These are phyloP conservation scores for Populus davidiana DNA, from an alignment of 345 rosid species.

Conservation along the genomic window DNA sequence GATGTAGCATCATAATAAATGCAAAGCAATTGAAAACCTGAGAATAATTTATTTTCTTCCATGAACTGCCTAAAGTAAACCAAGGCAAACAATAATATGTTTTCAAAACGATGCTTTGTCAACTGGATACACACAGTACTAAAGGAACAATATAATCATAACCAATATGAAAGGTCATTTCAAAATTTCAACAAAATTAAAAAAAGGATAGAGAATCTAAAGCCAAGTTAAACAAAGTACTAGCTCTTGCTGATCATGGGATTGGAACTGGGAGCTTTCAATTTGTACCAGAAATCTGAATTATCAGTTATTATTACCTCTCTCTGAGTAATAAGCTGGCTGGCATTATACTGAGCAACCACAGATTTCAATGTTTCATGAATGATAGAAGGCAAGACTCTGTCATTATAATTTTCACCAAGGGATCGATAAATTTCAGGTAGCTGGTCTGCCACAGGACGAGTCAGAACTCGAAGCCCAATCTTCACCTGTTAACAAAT, in stretches of 20 bases:
- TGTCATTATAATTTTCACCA: constrained; percentile 80
- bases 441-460: constrained; percentile 65
- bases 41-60: constrained; percentile 53
- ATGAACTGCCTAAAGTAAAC: constrained; percentile 32
- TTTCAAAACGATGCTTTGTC: not conserved
- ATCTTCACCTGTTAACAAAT: constrained; percentile 65
- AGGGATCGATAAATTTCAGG: constrained; percentile 77
- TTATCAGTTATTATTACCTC: constrained; percentile 42
- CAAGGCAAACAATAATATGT: not conserved
- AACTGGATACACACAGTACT: not conserved
- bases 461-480: constrained; percentile 92
- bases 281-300: not conserved
- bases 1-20: not conserved
- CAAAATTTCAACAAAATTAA: not conserved
- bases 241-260: not conserved
- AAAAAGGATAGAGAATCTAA: not conserved
- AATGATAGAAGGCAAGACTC: constrained; percentile 89
- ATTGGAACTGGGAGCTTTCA: not conserved
- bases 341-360: constrained; percentile 93
- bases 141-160: not conserved
- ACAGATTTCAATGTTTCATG: constrained; percentile 91
- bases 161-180: not conserved
- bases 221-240: not conserved
- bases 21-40: not conserved
- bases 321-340: constrained; percentile 94